These are phyloP conservation scores for Spinacia oleracea DNA, from an alignment of 179 eudicot species.

Conservation along the genomic window DNA sequence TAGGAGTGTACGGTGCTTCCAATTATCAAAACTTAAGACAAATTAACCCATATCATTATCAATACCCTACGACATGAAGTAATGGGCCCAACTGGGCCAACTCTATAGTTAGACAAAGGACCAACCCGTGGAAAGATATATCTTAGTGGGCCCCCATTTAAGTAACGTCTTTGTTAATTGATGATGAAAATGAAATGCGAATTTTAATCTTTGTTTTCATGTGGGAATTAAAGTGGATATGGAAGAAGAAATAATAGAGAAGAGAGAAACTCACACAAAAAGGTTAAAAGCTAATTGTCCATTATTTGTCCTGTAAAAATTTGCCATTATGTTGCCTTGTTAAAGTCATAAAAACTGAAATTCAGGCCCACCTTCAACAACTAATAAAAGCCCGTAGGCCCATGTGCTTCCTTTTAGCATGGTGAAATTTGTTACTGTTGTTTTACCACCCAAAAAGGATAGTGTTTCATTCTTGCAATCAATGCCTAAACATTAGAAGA, in stretches of 20 bases:
- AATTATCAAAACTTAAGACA: neutral
- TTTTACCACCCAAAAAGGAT: neutral
- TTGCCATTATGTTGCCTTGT: slow-evolving; percentile 13
- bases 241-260: neutral
- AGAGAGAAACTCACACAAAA: neutral
- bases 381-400: slow-evolving; percentile 2
- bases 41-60: neutral
- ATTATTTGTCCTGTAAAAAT: slow-evolving; percentile 8
- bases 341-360: neutral
- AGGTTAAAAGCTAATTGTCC: too few relatives aligned
- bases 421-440: neutral
- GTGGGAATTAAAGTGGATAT: neutral
- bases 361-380: slow-evolving; percentile 14
- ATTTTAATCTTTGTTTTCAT: neutral
- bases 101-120: neutral
- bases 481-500: neutral
- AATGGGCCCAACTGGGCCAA: too few relatives aligned
- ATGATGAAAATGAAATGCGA: too few relatives aligned
- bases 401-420: neutral
- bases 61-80: neutral
- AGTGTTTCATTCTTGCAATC: neutral
- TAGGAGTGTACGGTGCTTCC: neutral
- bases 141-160: neutral
- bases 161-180: neutral
- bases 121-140: neutral